Base-by-base conservation (phyloP, 805 yeast genomes). In the Candida hispaniensis region DNA sequence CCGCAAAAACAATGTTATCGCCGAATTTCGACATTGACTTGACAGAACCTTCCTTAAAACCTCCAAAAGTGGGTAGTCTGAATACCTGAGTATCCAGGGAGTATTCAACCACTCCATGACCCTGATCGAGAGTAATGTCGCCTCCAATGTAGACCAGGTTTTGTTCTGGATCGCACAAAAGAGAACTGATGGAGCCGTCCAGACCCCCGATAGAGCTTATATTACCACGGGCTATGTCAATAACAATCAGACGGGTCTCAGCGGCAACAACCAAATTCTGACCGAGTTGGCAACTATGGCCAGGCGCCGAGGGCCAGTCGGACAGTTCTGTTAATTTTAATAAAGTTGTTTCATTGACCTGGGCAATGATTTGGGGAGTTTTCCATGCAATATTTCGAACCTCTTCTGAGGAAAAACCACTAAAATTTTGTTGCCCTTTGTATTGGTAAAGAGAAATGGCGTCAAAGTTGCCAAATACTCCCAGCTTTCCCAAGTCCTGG, bases 121-220 rank as follows among this genome's bases (percentile, higher is more conserved):
- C 62, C 28, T 59, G 53, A 39, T 69, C 62, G 51, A 63, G 74
- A 5, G 63, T 52, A 45, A 88, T 71, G 41, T 70, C 65, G 13
- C 98, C 98, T 7, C 96, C 98, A 30, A 81, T 67, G 49, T 80
- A 83, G 0, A 82, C 66, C 14, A 70, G 39, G 14, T 67, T 56
- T 19, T 57, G 52, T 27, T 61, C 64, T 2, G 44, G 30, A 55
- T 75, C 75, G 38, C 73, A 69, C 24, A 60, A 58, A 1, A 70
- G 64, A 0, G 74, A 47, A 3, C 53, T 46, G 2, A 77, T 63
- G 1, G 51, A 39, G 5, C 73, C 75, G 3, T 50, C 28, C 10
- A 45, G 32, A 14, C 46, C 47, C 18, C 42, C 30, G 11, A 47
- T 43, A 3, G 48, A 30, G 19, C 41, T n/a, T 15, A 55, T 34